phyloP scores from a whole-genome alignment of 805 yeast species.

The Suhomyces kilbournensis region DNA sequence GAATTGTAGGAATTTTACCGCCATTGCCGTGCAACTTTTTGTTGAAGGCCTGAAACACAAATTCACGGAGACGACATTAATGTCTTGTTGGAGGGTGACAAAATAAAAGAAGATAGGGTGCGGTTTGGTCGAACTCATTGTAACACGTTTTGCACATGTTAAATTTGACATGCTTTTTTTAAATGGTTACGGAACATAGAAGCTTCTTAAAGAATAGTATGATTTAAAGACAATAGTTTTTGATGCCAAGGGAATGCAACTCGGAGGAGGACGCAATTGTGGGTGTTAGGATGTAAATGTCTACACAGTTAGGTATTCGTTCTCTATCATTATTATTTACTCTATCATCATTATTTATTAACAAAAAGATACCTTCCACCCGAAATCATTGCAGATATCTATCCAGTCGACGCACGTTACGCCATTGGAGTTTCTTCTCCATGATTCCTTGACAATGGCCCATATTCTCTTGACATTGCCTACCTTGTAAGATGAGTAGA shows the following conservation, averaged over 20 bases:
- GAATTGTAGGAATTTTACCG: too few relatives aligned
- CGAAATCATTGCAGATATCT: slow-evolving; percentile 24
- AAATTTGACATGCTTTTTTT: not conserved
- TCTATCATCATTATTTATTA: not conserved
- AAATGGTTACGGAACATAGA: not conserved
- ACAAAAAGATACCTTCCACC: slow-evolving; percentile 20
- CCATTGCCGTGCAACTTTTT: too few relatives aligned
- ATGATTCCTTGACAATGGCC: slow-evolving; percentile 22
- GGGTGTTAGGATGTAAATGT: too few relatives aligned
- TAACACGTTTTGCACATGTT: not conserved
- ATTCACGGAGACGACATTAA: too few relatives aligned
- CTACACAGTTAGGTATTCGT: not conserved
- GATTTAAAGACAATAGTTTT: not conserved
- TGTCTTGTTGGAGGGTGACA: too few relatives aligned
- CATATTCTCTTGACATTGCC: slow-evolving; percentile 22
- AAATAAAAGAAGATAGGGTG: too few relatives aligned
- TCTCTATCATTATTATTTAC: not conserved
- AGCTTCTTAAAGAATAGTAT: too few relatives aligned
- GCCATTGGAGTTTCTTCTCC: slow-evolving; percentile 24
- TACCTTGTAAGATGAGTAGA: slow-evolving; percentile 15
- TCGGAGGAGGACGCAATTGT: too few relatives aligned
- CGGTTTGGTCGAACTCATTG: too few relatives aligned
- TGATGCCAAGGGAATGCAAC: not conserved
- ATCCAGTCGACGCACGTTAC: slow-evolving; percentile 23
- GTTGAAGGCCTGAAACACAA: too few relatives aligned